Evolutionary conservation across 768 basidiomycete species (phyloP).

Genomic region (Rubroboletus satanas): DNA sequence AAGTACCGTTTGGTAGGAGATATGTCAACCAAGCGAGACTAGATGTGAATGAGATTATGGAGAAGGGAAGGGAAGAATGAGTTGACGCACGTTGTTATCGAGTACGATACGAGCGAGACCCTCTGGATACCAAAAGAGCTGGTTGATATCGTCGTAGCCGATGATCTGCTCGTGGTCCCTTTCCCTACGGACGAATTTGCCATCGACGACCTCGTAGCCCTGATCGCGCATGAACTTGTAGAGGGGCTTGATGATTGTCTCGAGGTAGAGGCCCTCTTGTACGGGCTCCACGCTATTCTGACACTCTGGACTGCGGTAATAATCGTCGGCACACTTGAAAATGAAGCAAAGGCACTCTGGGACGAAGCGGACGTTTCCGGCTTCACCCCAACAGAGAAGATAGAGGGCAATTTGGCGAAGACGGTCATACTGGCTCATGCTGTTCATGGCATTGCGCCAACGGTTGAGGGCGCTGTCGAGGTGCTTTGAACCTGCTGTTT

Average conservation of each 20-base stretch:
- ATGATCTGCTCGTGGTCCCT: constrained; percentile 94
- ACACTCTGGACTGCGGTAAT: constrained; percentile 96
- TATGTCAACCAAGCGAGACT: constrained; percentile 90
- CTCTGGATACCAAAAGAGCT: constrained; percentile 99
- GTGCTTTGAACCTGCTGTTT: constrained; percentile 63
- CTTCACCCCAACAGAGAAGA: constrained; percentile 98
- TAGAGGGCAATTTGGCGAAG: constrained; percentile 94
- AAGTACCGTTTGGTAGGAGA: constrained; percentile 91
- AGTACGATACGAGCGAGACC: constrained; percentile 91
- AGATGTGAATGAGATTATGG: constrained; percentile 8
- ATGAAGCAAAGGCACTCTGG: constrained; percentile 98
- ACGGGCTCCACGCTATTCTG: constrained; percentile 92
- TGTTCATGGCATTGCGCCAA: constrained; percentile 98
- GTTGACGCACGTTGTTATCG: constrained; percentile 65
- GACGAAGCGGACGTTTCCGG: constrained; percentile 93
- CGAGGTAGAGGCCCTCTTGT: constrained; percentile 90
- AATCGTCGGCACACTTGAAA: constrained; percentile 99
- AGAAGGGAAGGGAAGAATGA: neutral
- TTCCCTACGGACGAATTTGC: constrained; percentile 91
- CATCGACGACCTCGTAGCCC: constrained; percentile 92
- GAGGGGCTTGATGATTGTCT: constrained; percentile 87
- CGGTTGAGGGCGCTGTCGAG: constrained; percentile 91
- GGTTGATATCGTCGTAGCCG: constrained; percentile 99
- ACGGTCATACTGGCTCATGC: constrained; percentile 98
- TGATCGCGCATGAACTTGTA: constrained; percentile 97